phyloP scores from a whole-genome alignment of 441 rosid species.

The Syzygium malaccense region DNA sequence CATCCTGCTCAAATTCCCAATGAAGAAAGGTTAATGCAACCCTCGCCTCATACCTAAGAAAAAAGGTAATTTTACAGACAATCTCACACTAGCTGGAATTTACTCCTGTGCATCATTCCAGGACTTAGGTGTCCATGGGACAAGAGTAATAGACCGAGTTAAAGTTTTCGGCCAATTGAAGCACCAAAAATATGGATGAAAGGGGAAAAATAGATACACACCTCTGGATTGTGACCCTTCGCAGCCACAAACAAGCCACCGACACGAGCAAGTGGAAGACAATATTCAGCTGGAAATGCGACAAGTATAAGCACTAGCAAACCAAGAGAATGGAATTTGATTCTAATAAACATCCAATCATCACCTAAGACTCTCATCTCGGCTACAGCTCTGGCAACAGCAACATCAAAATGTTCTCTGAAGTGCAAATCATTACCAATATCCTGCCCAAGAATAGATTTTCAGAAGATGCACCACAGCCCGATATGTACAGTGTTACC shows the following conservation, averaged over 20 bases:
- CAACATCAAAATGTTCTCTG: conserved; percentile 85
- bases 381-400: conserved; percentile 94
- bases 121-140: background rate
- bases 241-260: conserved; percentile 97
- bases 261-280: conserved; percentile 86
- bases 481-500: background rate
- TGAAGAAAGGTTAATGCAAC: background rate
- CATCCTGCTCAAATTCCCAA: conserved; percentile 41
- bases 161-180: background rate
- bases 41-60: background rate
- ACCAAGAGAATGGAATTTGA: background rate
- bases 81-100: background rate
- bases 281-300: conserved; percentile 70
- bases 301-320: conserved; percentile 3
- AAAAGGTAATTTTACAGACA: background rate
- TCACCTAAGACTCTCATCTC: conserved; percentile 92
- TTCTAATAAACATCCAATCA: background rate
- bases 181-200: background rate
- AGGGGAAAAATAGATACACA: background rate
- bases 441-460: conserved; percentile 34
- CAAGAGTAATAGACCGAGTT: background rate
- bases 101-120: background rate
- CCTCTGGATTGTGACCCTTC: conserved; percentile 88
- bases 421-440: conserved; percentile 47
- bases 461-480: background rate